Percentiles rank a stretch among this genome's conserved stretches.
Conservation (phyloP, 495 filamentous ascomycete genomes). For the Hyaloscypha hepaticicola region DNA sequence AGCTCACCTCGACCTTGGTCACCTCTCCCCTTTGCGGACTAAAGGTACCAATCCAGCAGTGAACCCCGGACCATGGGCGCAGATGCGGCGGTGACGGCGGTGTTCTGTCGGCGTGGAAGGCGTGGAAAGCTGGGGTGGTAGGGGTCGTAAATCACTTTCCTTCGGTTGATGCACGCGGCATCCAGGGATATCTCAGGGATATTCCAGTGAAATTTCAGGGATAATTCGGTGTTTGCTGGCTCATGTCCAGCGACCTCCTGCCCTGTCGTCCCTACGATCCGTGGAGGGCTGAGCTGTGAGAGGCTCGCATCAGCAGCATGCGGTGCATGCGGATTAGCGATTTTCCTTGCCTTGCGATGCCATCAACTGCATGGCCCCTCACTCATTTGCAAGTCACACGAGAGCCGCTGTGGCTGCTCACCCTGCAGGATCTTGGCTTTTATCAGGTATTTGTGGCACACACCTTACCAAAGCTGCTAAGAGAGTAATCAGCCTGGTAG, state of each 20-base stretch:
- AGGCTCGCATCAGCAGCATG: background rate
- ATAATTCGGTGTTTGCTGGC: too few species aligned
- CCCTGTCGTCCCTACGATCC: slow-evolving; percentile 4
- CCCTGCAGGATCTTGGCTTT: background rate
- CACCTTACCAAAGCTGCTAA: background rate
- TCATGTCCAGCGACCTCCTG: background rate
- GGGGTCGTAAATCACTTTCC: background rate
- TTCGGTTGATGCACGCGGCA: slow-evolving; percentile 8
- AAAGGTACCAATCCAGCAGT: background rate
- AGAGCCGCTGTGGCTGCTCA: slow-evolving; percentile 7
- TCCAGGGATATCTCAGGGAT: too few species aligned
- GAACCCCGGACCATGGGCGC: background rate
- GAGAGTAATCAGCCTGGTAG: slow-evolving; percentile 5
- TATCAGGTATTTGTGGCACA: background rate
- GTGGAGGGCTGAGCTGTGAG: background rate
- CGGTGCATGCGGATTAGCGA: background rate
- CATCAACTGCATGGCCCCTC: background rate
- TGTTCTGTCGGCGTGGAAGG: background rate
- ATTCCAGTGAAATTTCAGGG: too few species aligned
- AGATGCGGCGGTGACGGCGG: background rate
- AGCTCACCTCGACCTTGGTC: too few species aligned
- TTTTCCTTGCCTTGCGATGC: background rate
- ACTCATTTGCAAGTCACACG: slow-evolving; percentile 10
- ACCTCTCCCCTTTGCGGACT: background rate
- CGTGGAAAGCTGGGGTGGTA: slow-evolving; percentile 1